Evolutionary conservation across 1,139 yeast genomes (phyloP), one percentile per base, ranked within the genome.

Genomic region (Candida neerlandica): DNA sequence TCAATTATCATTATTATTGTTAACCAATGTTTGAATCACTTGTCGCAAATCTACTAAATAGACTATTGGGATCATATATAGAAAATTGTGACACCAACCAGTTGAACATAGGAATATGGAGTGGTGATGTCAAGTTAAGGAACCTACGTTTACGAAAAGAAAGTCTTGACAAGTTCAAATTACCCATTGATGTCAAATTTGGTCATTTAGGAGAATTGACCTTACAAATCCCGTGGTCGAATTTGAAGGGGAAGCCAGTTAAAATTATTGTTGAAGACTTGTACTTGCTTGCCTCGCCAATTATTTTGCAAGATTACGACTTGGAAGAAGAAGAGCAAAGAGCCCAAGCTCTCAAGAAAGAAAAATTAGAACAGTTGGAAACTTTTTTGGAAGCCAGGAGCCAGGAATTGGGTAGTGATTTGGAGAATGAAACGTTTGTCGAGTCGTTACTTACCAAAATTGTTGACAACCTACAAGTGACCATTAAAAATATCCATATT

Each of bases 51-150:
- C 67, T 81, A 26, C 67, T 81, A 51, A 81, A 81, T 59, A 61
- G 84, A 53, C 74, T 81, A 52, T 63, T 81, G 56, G 89, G 89
- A 3, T 76, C 86, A 15, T 88, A 94, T 70, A 94, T 95, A 47
- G 96, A 95, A 69, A 88, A 94, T 67, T 94, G 94, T 64, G 99
- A 95, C 68, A 92, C 97, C 12, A 89, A 89, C 57, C 97, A 92
- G 63, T 73, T 94, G 62, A 91, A 94, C 60, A 92, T 94, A 50
- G 99, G 98, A 2, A 92, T 95, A 40, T 92, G 99, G 97, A 84
- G 94, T 60, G 99, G 99, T 29, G 98, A 94, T 74, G 99, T 92
- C 43, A 90, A 89, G 64, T 74, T 95, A 47, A 78, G 78, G 55
- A 85, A 92, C 64, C 76, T 95, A 55, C 80, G 86, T 54, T 75